These are phyloP conservation scores for Dactylellina cionopaga DNA, from an alignment of 2,329 filamentous ascomycete species.

Conservation along the genomic window DNA sequence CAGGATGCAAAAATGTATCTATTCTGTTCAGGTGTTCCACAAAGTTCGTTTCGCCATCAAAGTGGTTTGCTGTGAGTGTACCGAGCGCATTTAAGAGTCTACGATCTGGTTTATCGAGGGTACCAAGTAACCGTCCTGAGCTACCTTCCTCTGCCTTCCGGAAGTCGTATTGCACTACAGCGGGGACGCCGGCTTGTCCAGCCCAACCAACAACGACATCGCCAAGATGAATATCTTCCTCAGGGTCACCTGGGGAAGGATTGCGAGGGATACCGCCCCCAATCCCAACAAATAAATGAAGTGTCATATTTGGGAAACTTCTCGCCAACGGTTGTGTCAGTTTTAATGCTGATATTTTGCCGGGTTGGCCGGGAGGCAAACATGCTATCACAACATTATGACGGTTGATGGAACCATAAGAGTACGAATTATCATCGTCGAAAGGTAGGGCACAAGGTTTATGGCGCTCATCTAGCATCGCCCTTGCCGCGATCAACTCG, in stretches of 20 bases:
- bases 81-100: constrained; percentile 1
- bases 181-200: neutral
- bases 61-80: neutral
- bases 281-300: constrained; percentile 23
- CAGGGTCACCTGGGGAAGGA: neutral
- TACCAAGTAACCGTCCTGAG: neutral
- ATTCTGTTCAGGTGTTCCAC: neutral
- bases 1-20: neutral
- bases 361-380: neutral
- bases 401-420: constrained; percentile 16
- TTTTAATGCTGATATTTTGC: neutral
- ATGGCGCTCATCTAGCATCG: constrained; percentile 16
- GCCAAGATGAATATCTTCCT: constrained; percentile 13
- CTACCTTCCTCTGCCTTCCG: neutral
- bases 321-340: neutral
- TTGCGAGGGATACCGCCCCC: constrained; percentile 20
- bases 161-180: constrained; percentile 8
- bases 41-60: constrained; percentile 1
- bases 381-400: constrained; percentile 36
- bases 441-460: constrained; percentile 2
- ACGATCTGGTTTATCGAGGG: neutral
- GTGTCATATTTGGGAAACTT: constrained; percentile 23
- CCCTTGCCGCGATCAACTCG: constrained; percentile 3
- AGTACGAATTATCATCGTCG: constrained; percentile 12
- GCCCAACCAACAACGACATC: constrained; percentile 39